phyloP scores from a whole-genome alignment of 768 basidiomycete species.

The Leccinum sublutescens region DNA sequence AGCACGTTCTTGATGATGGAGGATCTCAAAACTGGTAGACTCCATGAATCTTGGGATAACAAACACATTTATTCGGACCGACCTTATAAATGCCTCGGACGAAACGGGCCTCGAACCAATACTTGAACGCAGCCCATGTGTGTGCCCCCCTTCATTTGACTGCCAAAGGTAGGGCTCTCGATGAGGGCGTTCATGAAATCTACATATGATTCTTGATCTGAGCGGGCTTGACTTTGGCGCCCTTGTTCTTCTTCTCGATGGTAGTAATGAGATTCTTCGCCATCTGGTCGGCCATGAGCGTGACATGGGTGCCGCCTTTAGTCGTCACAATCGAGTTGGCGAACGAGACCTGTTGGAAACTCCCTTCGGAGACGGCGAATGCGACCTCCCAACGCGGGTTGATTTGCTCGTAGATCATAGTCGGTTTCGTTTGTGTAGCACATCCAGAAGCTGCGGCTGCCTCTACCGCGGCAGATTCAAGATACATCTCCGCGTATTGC shows the following conservation, averaged over 20 bases:
- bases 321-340: slow-evolving; percentile 96
- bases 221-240: slow-evolving; percentile 82
- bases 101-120: slow-evolving; percentile 80
- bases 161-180: slow-evolving; percentile 98
- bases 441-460: slow-evolving; percentile 67
- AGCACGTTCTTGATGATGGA: slow-evolving; percentile 88
- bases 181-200: slow-evolving; percentile 93
- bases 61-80: slow-evolving; percentile 14
- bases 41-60: neutral
- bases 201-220: slow-evolving; percentile 99
- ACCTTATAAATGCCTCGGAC: slow-evolving; percentile 94
- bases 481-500: slow-evolving; percentile 93
- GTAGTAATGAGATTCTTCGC: slow-evolving; percentile 78
- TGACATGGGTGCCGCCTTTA: slow-evolving; percentile 95
- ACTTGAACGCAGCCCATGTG: slow-evolving; percentile 83
- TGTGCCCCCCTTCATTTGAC: slow-evolving; percentile 95
- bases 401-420: slow-evolving; percentile 73
- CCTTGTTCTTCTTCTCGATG: slow-evolving; percentile 97
- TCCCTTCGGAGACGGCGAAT: slow-evolving; percentile 90
- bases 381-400: slow-evolving; percentile 91
- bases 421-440: slow-evolving; percentile 74
- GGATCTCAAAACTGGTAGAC: slow-evolving; percentile 71
- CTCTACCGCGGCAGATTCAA: slow-evolving; percentile 46
- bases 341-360: slow-evolving; percentile 93
- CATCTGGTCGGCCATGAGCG: slow-evolving; percentile 80